A percentile compares a stretch with the other conserved stretches of the same genome.
Conservation (phyloP, 352 stramenopile species). For the Globisporangium solare region DNA sequence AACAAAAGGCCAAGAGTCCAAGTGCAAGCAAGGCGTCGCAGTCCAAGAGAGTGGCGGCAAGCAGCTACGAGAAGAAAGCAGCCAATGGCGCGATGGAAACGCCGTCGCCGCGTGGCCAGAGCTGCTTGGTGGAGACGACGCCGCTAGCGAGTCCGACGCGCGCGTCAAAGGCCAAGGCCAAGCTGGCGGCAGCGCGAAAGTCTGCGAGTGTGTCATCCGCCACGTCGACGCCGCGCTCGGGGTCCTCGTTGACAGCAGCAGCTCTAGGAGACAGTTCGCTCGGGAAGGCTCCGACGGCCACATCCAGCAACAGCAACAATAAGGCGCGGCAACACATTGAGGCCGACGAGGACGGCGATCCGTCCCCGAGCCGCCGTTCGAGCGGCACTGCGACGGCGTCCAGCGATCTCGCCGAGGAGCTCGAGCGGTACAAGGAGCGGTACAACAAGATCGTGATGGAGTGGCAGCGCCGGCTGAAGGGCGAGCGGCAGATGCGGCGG, state of each 20-base stretch:
- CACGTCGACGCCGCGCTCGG: not conserved
- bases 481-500: slow-evolving; percentile 71
- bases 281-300: slow-evolving; percentile 8
- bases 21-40: slow-evolving; percentile 17
- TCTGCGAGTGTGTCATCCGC: too few species aligned
- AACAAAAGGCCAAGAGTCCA: slow-evolving; percentile 7
- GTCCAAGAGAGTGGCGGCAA: slow-evolving; percentile 6
- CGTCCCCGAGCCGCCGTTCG: slow-evolving; percentile 7
- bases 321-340: slow-evolving; percentile 9
- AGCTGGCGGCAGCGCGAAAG: slow-evolving; percentile 2
- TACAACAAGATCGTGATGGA: slow-evolving; percentile 79
- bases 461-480: slow-evolving; percentile 70
- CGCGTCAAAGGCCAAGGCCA: slow-evolving; percentile 9
- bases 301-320: slow-evolving; percentile 3
- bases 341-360: slow-evolving; percentile 17
- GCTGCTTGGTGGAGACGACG: not conserved
- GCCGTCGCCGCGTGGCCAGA: not conserved
- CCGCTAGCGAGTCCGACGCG: slow-evolving; percentile 6
- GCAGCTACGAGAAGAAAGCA: slow-evolving; percentile 9
- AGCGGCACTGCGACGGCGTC: slow-evolving; percentile 9
- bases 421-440: slow-evolving; percentile 75
- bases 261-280: slow-evolving; percentile 3
- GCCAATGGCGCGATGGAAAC: slow-evolving; percentile 2
- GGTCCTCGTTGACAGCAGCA: not conserved
- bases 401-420: slow-evolving; percentile 38